Conservation (phyloP, 306 rosid genomes). For the Leucaena leucocephala region DNA sequence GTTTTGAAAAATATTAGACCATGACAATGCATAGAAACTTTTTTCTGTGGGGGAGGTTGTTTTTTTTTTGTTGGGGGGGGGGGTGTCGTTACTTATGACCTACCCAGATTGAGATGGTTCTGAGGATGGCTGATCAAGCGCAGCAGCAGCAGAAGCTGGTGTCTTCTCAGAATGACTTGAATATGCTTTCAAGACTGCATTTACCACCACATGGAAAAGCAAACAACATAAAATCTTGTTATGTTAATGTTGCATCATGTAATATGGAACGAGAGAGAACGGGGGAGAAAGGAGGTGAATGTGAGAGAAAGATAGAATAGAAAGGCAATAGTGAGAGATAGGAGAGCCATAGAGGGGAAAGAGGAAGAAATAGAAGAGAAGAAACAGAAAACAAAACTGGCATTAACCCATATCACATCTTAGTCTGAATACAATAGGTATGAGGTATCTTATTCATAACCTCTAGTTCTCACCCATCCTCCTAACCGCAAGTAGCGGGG, state of each 20-base stretch:
- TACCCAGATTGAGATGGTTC: constrained; percentile 84
- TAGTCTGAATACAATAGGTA: too few relatives aligned
- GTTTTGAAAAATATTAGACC: constrained; percentile 26
- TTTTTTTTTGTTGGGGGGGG: not conserved
- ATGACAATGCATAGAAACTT: constrained; percentile 7
- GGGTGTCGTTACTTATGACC: constrained; percentile 43
- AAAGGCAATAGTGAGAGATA: too few relatives aligned
- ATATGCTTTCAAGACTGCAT: constrained; percentile 80
- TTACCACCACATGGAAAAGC: constrained; percentile 33
- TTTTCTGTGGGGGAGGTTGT: not conserved
- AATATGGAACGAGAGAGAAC: too few relatives aligned
- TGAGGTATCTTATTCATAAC: too few relatives aligned
- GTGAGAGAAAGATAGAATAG: too few relatives aligned
- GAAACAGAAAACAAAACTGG: too few relatives aligned
- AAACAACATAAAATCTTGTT: not conserved
- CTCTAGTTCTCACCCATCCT: too few relatives aligned
- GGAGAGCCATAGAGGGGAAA: too few relatives aligned
- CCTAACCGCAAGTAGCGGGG: too few relatives aligned
- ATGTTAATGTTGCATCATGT: not conserved
- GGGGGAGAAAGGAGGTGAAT: too few relatives aligned
- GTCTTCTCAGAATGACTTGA: constrained; percentile 71
- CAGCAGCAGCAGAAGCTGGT: constrained; percentile 61
- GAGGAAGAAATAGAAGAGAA: too few relatives aligned
- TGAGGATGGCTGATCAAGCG: constrained; percentile 67
- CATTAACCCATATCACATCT: too few relatives aligned